Base-by-base conservation (phyloP, 2,329 filamentous ascomycete genomes). In the Metarhizium sp. region DNA sequence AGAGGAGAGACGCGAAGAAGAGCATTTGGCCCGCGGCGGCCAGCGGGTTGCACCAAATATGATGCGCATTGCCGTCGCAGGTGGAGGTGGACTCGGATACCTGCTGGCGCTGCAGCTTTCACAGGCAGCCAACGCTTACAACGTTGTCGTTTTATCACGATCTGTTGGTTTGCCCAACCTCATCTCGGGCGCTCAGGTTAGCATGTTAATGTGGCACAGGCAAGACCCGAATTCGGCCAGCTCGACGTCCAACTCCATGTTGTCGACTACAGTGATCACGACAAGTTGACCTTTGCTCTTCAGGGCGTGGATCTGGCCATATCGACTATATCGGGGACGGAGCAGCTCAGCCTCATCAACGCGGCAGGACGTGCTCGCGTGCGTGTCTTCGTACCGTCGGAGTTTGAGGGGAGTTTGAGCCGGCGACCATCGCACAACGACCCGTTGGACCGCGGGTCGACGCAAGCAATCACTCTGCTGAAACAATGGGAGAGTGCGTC, bases 231-330 rank as follows among this genome's bases (percentile, higher is more conserved):
- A 57, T 77, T 85, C 55, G 73, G 75, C 49, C 66, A 72, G 13
- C 74, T 78, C 57, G 80, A 78, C 49, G 85, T 86, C 61, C 86
- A 90, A 67, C 81, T 89, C 50, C 75, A 83, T 55, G 73, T 81
- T 45, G 84, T 90, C n/a, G 76, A 90, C 71, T 91, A 90, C 66
- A 69, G 75, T 59, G 74, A 82, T 58, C 68, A 76, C 36, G 73
- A 77, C 1, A 77, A 77, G 46, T 76, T 92, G 30, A 75, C 75
- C 14, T 89, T 84, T 66, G 78, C 81, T 8, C 78, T 92, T n/a
- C 78, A 79, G 56, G 88, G 88, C 10, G 79, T 89, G 46, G 85
- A 91, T 67, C 78, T 88, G 11, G 80, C 90, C 62, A 87, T 91
- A 55, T 91, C 87, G 1, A 91, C 87, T 1, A 81, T 91, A 51